Evolutionary conservation across 495 filamentous ascomycete genomes (phyloP).

Genomic region (Echria macrotheca): DNA sequence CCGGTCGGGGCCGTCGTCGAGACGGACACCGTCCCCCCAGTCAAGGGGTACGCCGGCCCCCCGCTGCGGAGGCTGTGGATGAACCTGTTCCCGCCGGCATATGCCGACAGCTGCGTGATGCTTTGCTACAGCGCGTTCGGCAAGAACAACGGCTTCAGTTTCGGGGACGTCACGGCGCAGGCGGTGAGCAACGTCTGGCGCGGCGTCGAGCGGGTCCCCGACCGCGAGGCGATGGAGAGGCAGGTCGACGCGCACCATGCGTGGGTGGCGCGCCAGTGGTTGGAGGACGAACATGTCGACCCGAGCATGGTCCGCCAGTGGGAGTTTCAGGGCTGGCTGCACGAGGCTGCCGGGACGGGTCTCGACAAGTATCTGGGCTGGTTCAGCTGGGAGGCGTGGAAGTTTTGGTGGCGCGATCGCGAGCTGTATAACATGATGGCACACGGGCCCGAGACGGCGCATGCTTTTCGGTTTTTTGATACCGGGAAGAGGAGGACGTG

Average conservation of each 20-base stretch:
- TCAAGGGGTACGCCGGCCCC: conserved; percentile 14
- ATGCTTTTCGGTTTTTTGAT: conserved; percentile 32
- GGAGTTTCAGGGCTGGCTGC: conserved; percentile 32
- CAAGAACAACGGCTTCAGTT: conserved; percentile 31
- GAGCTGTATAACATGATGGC: conserved; percentile 32
- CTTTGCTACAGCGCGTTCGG: conserved; percentile 24
- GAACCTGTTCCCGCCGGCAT: conserved; percentile 34
- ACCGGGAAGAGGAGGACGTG: conserved; percentile 26
- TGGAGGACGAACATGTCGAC: conserved; percentile 16
- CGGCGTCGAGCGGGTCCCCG: conserved; percentile 23
- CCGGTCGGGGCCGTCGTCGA: conserved; percentile 18
- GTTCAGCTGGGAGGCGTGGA: conserved; percentile 32
- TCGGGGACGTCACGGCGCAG: conserved; percentile 32
- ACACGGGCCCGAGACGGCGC: conserved; percentile 31
- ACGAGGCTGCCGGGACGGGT: conserved; percentile 33
- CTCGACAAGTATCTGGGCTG: conserved; percentile 39
- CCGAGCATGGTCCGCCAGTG: conserved; percentile 23
- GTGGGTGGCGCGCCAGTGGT: conserved; percentile 24
- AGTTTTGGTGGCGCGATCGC: conserved; percentile 32
- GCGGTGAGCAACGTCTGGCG: conserved; percentile 35
- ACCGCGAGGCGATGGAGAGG: conserved; percentile 24
- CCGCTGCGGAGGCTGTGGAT: conserved; percentile 27
- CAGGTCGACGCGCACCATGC: conserved; percentile 26
- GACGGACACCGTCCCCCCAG: conserved; percentile 13
- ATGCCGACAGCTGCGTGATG: conserved; percentile 29